These are phyloP conservation scores for Neurospora crassa DNA, from an alignment of 2,329 filamentous ascomycete species.

Conservation along the genomic window DNA sequence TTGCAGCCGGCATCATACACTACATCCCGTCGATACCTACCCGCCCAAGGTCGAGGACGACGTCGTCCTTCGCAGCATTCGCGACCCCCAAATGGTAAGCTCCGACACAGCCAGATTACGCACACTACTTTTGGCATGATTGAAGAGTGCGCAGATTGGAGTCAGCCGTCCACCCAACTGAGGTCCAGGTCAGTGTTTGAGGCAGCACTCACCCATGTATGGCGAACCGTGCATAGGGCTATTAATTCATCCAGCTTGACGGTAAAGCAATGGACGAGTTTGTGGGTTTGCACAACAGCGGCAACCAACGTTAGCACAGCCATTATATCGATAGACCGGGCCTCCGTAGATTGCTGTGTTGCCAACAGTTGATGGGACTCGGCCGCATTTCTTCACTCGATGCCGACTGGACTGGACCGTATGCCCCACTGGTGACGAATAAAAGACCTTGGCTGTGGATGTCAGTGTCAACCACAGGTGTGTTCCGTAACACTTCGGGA, in stretches of 20 bases:
- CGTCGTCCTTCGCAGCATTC: not conserved
- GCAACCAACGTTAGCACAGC: not conserved
- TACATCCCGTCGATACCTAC: not conserved
- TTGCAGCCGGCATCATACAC: not conserved
- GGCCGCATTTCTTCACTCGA: not conserved
- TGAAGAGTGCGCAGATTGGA: not conserved
- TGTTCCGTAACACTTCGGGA: not conserved
- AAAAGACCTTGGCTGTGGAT: not conserved
- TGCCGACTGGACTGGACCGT: not conserved
- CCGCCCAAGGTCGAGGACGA: not conserved
- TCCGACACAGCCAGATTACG: not conserved
- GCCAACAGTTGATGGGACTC: not conserved
- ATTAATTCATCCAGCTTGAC: not conserved
- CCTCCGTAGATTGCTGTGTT: not conserved
- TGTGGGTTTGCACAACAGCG: not conserved
- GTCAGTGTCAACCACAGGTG: not conserved
- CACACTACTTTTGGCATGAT: not conserved
- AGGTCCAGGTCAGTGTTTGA: not conserved
- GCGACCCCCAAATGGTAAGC: not conserved
- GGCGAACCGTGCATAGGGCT: not conserved
- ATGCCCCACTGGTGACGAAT: not conserved
- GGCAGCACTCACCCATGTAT: not conserved
- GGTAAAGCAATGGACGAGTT: not conserved
- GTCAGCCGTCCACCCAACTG: not conserved
- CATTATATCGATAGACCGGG: not conserved